Conservation (phyloP, 2,329 filamentous ascomycete species). For the Coniochaeta ligniaria region DNA sequence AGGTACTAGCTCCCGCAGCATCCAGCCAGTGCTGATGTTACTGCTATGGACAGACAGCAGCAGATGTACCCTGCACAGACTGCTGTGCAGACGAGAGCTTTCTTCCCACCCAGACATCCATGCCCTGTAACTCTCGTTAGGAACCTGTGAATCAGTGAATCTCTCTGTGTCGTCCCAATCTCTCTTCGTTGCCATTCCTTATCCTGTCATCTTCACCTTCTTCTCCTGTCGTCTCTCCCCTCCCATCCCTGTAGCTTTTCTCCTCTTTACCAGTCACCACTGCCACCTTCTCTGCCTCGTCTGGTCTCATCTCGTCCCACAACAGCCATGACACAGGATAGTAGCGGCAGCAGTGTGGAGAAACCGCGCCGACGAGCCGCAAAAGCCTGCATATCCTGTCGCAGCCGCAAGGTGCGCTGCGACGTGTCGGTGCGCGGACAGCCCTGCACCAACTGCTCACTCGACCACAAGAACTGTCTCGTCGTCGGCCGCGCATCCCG, state of each 20-base stretch:
- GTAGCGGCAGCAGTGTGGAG: background rate
- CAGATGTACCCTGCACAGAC: no score
- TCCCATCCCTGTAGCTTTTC: background rate
- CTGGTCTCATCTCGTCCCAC: background rate
- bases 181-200: background rate
- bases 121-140: background rate
- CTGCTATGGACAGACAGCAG: background rate
- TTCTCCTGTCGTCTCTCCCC: background rate
- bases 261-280: background rate
- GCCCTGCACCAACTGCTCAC: slow-evolving; percentile 45
- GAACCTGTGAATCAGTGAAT: background rate
- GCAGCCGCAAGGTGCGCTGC: slow-evolving; percentile 42
- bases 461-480: slow-evolving; percentile 37
- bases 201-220: no score
- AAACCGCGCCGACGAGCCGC: slow-evolving; percentile 32
- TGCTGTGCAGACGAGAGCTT: no score
- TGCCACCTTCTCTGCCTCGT: background rate
- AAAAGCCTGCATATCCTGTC: slow-evolving; percentile 41
- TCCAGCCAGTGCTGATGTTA: background rate
- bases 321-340: background rate
- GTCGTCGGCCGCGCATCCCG: slow-evolving; percentile 30
- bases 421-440: slow-evolving; percentile 40
- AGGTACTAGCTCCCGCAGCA: background rate
- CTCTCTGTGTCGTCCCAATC: background rate
- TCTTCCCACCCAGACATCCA: background rate